Evolutionary conservation across 2,329 filamentous ascomycete genomes (phyloP), one percentile per base, ranked within the genome.

Genomic region (Fusarium kyushuense): DNA sequence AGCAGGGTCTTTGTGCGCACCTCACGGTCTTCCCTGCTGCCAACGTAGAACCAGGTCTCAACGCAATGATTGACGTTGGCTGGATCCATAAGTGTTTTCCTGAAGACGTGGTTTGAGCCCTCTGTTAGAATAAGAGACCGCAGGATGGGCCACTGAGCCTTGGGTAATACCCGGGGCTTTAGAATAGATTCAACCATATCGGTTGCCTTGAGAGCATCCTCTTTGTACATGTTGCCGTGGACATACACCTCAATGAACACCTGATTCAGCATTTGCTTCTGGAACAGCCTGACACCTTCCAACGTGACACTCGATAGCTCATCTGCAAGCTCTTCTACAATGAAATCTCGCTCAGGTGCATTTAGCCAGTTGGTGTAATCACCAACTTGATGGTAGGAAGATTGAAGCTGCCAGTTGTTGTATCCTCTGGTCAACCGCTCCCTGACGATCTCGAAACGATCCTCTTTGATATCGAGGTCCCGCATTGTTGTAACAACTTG

Each of bases 211-310:
- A 97, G 83, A 0, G 93, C 94, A 75, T 99, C 96, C 77, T 97
- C 93, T 80, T 94, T 96, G 83, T 97, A 94, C 56, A 99, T 78
- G 78, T 99, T 99, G 53, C 96, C 96, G 73, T 97, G 94, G 1
- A 90, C 92, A 58, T 97, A 87, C 4, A 94, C 86, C 78, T 99
- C 96, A 66, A 97, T 90, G 74, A 97, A 92, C 70, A 95, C 85
- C 76, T 98, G 94, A 14, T 88, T 86, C 41, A 98, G 84, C 46
- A 97, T 82, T 72, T 96, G 90, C 42, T 91, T 91, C 76, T 91
- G 91, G 81, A 97, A 97, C 9, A 85, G 81, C 48, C 89, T 86
- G 38, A 97, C 87, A 62, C 93, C 90, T 25, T 92, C 89, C 2
- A 88, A 86, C 1, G 91, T 92, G 56, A 97, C 86, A 62, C 86